Percentiles rank a stretch among this genome's conserved stretches.
phyloP scores from a whole-genome alignment of 371 early-diverging fungal species.

The Mortierella sp. region DNA sequence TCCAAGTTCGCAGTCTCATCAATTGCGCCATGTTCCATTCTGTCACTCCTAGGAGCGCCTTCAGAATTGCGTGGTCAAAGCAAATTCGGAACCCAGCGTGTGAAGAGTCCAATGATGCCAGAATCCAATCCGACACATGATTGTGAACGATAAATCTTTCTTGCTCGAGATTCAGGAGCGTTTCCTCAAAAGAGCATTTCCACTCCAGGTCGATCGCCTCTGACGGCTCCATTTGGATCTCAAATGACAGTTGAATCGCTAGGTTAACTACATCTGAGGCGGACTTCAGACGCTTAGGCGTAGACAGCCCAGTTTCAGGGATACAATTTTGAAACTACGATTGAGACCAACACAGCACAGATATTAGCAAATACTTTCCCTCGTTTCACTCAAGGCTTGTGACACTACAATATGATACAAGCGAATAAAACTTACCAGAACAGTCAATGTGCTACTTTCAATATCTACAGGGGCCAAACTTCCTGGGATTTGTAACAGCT shows the following conservation, averaged over 20 bases:
- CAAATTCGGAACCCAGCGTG: slow-evolving; percentile 34
- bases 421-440: slow-evolving; percentile 19
- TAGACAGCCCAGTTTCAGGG: not conserved
- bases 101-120: slow-evolving; percentile 12
- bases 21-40: slow-evolving; percentile 37
- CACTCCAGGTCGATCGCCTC: slow-evolving; percentile 16
- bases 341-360: not conserved
- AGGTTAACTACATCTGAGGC: slow-evolving; percentile 20
- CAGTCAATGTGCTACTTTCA: slow-evolving; percentile 11
- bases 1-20: slow-evolving; percentile 21
- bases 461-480: slow-evolving; percentile 24
- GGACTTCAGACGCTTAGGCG: not conserved
- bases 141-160: slow-evolving; percentile 26
- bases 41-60: slow-evolving; percentile 22
- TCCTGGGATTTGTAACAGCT: slow-evolving; percentile 27
- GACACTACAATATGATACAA: not conserved
- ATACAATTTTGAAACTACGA: not conserved
- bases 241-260: slow-evolving; percentile 33
- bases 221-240: slow-evolving; percentile 35
- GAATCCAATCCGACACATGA: slow-evolving; percentile 37
- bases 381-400: not conserved
- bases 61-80: slow-evolving; percentile 47
- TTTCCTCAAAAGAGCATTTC: slow-evolving; percentile 33
- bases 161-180: slow-evolving; percentile 15
- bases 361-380: not conserved